phyloP scores from a whole-genome alignment of 2,329 filamentous ascomycete species.

The Cercospora zeae-maydis region DNA sequence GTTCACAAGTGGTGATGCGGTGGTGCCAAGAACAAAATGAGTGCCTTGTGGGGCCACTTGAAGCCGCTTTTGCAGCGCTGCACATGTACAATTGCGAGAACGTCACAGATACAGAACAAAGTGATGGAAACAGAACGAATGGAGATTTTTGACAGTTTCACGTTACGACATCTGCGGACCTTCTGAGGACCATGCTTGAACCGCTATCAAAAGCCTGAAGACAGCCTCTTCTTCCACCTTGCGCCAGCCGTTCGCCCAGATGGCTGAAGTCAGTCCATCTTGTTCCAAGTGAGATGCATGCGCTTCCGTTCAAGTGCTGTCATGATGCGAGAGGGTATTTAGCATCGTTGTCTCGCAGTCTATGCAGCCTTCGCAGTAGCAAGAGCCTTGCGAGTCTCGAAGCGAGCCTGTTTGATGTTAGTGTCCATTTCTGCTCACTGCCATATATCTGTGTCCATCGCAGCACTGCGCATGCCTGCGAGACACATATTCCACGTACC shows the following conservation, averaged over 20 bases:
- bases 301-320: slow-evolving; percentile 16
- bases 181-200: slow-evolving; percentile 23
- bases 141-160: slow-evolving; percentile 17
- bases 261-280: slow-evolving; percentile 8
- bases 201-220: slow-evolving; percentile 29
- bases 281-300: slow-evolving; percentile 13
- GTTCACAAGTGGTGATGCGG: not conserved
- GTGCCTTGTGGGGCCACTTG: not conserved
- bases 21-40: slow-evolving; percentile 5
- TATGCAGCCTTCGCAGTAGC: slow-evolving; percentile 78
- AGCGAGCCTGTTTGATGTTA: slow-evolving; percentile 60
- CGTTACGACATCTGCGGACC: slow-evolving; percentile 18
- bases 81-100: not conserved
- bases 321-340: slow-evolving; percentile 20
- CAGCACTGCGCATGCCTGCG: not conserved
- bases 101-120: not conserved
- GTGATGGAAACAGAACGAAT: not conserved
- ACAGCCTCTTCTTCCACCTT: slow-evolving; percentile 26
- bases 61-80: not conserved
- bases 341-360: slow-evolving; percentile 12
- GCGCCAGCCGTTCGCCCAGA: slow-evolving; percentile 22
- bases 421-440: not conserved
- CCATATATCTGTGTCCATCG: not conserved
- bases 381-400: slow-evolving; percentile 94
- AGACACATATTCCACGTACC: slow-evolving; percentile 53